These are phyloP conservation scores for Verticillium nubilum DNA, from an alignment of 2,329 filamentous ascomycete genomes.

Conservation along the genomic window DNA sequence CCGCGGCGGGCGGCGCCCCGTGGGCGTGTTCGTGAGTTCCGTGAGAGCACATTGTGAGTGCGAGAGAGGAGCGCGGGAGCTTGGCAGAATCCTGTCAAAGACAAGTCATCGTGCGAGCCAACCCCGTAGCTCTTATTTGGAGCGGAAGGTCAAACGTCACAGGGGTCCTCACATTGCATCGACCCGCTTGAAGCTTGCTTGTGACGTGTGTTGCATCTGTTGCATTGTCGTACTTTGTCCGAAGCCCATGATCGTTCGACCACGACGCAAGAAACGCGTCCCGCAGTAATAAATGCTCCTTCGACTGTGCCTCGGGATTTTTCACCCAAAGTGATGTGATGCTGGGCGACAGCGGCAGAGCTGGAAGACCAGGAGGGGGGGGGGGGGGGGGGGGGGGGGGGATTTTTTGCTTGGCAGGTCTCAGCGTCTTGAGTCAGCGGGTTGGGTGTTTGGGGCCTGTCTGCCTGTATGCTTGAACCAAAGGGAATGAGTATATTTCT, in stretches of 20 bases:
- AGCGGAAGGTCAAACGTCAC: neutral
- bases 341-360: neutral
- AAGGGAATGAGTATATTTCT: neutral
- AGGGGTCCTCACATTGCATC: neutral
- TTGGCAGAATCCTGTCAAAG: neutral
- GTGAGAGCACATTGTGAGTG: constrained; percentile 4
- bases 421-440: too few species aligned
- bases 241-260: neutral
- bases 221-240: neutral
- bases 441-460: neutral
- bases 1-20: constrained; percentile 1
- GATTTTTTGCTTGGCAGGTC: neutral
- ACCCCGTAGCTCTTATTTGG: neutral
- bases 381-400: neutral
- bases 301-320: neutral
- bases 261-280: neutral
- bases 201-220: too few species aligned
- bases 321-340: neutral
- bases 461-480: neutral
- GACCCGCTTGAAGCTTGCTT: neutral
- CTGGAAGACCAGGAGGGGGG: neutral
- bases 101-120: too few species aligned
- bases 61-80: too few species aligned
- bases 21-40: neutral
- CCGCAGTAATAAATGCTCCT: neutral